Evolutionary conservation across 2,329 filamentous ascomycete species (phyloP).

Genomic region (Ascochyta viciae-villosae): DNA sequence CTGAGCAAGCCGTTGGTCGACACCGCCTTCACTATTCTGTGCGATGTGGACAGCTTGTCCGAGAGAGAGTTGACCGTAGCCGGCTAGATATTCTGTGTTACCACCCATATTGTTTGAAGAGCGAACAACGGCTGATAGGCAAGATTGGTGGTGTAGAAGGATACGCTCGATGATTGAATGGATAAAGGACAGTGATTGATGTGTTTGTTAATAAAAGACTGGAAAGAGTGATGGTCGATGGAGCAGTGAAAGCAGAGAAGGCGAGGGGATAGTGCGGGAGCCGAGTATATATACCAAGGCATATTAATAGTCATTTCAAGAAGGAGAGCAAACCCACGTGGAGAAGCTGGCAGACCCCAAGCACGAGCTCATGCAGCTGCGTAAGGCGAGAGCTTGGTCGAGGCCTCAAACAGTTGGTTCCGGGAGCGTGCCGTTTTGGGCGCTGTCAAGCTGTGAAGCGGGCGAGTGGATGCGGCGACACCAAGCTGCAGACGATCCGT

Average conservation of each 20-base stretch:
- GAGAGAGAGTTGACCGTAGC: conserved; percentile 58
- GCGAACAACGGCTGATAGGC: conserved; percentile 29
- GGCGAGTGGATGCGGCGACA: conserved; percentile 46
- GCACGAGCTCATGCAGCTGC: conserved; percentile 44
- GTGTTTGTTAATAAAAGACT: conserved; percentile 12
- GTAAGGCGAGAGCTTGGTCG: conserved; percentile 44
- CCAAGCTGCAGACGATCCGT: conserved; percentile 39
- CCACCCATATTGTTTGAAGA: conserved; percentile 51
- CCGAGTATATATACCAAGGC: conserved; percentile 39
- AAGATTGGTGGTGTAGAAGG: conserved; percentile 3
- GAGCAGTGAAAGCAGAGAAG: conserved; percentile 20
- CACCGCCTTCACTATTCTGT: conserved; percentile 73
- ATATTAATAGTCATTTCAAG: conserved; percentile 38
- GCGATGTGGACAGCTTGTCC: conserved; percentile 77
- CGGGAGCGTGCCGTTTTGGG: conserved; percentile 50
- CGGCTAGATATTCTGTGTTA: conserved; percentile 49
- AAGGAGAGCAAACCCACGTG: conserved; percentile 46
- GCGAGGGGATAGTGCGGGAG: conserved; percentile 30
- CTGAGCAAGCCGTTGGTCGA: conserved; percentile 67
- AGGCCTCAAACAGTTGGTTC: conserved; percentile 50
- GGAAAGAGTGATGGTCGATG: conserved; percentile 12
- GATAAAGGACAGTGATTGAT: conserved; percentile 9
- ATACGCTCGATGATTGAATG: background rate
- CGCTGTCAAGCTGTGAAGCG: conserved; percentile 49
- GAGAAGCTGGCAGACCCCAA: conserved; percentile 45